Evolutionary conservation across 768 basidiomycete genomes (phyloP), one percentile per base, ranked within the genome.

Genomic region (Solioccasus polychromus): DNA sequence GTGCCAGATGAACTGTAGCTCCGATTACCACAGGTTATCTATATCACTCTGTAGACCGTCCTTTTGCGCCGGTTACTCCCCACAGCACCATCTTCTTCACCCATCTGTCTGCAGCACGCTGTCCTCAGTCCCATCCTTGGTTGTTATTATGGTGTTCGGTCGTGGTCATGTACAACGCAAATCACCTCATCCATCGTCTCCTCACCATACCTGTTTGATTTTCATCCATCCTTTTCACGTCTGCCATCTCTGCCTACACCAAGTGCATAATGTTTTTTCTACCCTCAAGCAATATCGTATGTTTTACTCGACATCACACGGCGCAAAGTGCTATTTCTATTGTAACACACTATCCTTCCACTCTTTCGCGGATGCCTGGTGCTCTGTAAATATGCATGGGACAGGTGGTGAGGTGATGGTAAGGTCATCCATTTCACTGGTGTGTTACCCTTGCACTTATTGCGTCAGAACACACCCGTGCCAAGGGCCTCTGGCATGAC

Each of bases 1-100:
- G 79, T 88, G 51, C 74, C 85, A 31, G 72, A 79, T 49, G 87
- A 89, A 71, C 70, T 82, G 68, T 89, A 75, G 67, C 68, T 57
- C 59, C 57, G 26, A 52, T 57, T 63, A 63, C 50, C 60, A 53
- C 55, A 49, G 41, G 48, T 59, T 65, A 66, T 66, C 63, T 65
- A 68, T 65, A 50, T 60, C 55, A 47, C 51, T 46, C 46, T 61
- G 66, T 68, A 68, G 66, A 68, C 45, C 61, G 59, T 49, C 10
- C 35, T 47, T 63, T 59, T 59, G 47, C 54, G 35, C 52, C 50
- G 49, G 42, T 50, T 54, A 55, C 48, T 47, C 47, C 32, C 42
- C 47, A 47, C 51, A 45, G 42, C 53, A 50, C 31, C 57, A 47
- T 62, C 47, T 44, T 52, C 42, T 45, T 54, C 57, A 53, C 34